Evolutionary conservation across 768 basidiomycete genomes (phyloP).

Genomic region (Termitomyces sp.): DNA sequence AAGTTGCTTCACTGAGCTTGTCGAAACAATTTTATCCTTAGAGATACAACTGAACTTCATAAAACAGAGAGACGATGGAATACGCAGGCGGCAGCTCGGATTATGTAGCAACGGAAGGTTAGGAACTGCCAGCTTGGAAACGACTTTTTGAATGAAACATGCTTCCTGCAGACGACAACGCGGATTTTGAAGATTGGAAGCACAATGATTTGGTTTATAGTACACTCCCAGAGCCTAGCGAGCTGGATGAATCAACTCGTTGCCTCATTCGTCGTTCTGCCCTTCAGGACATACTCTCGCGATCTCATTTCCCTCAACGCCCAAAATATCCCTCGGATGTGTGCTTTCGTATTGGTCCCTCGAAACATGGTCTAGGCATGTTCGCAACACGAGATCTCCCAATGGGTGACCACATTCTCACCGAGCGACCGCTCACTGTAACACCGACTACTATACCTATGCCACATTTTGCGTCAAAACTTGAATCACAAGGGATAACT

Average conservation of each 20-base stretch:
- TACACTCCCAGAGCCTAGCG: slow-evolving; percentile 5
- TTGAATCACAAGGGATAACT: slow-evolving; percentile 1
- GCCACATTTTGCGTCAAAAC: slow-evolving; percentile 5
- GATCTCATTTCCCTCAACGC: slow-evolving; percentile 8
- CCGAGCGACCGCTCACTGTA: slow-evolving; percentile 16
- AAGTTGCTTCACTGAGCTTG: too few relatives aligned
- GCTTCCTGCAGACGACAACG: background rate
- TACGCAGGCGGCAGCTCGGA: background rate
- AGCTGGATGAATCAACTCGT: slow-evolving; percentile 11
- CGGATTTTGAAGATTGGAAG: slow-evolving; percentile 3
- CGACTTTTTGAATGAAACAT: background rate
- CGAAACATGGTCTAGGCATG: slow-evolving; percentile 16
- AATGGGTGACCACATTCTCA: slow-evolving; percentile 18
- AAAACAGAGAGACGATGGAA: background rate
- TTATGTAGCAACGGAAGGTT: background rate
- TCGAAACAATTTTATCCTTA: too few relatives aligned
- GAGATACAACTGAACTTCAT: background rate
- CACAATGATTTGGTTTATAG: slow-evolving; percentile 10
- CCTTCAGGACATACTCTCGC: slow-evolving; percentile 7
- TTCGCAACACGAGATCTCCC: slow-evolving; percentile 17
- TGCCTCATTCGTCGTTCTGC: slow-evolving; percentile 11
- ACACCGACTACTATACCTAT: slow-evolving; percentile 15
- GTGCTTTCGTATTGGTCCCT: slow-evolving; percentile 11
- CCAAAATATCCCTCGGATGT: slow-evolving; percentile 6
- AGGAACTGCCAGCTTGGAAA: background rate